Evolutionary conservation across 352 stramenopile species (phyloP), one percentile per base, ranked within the genome.

Genomic region (Globisporangium nodosum): DNA sequence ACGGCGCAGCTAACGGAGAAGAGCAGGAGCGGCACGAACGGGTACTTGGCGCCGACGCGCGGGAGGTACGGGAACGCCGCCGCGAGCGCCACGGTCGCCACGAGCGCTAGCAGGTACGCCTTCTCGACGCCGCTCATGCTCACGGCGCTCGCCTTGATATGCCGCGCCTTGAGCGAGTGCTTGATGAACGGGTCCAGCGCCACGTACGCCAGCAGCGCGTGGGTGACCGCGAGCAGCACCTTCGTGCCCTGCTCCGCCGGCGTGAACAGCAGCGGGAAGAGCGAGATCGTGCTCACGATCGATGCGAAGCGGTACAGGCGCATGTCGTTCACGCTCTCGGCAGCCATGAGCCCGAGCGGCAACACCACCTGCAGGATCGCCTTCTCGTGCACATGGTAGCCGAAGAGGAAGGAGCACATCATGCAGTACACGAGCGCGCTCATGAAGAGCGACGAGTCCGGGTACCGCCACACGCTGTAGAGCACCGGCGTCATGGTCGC

Each of bases 361-460:
- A 94, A 60, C 20, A 76, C 80, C n/a, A 91, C 85, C 50, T 92
- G 82, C 8, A 99, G 76, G 50, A 99, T 97, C 9, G 97, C 96
- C 73, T 99, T 99, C 81, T 99, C 97, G 66, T 99, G 97, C n/a
- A 99, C 97, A 75, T 99, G 97, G 67, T 97, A 99, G 21, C 95
- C 96, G 24, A 99, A 66, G 70, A 99, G 88, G 78, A 99, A 99
- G 11, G 90, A 87, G 59, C 85, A 97, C 48, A 98, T 76, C 69
- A 96, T 96, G 65, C 78, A 97, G 65, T 96, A 97, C 15, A 86
- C 78, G 33, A 93, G 69, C 20, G 83, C 83, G 30, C 69, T 86
- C 51, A 88, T 91, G 60, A 92, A 94, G 6, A 92, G 62, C 30
- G 78, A 86, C 54, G 85, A 79, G 63, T 91, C 77, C 2, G 85